Evolutionary conservation across 805 yeast species (phyloP).

Genomic region (Kazachstania bromeliacearum): DNA sequence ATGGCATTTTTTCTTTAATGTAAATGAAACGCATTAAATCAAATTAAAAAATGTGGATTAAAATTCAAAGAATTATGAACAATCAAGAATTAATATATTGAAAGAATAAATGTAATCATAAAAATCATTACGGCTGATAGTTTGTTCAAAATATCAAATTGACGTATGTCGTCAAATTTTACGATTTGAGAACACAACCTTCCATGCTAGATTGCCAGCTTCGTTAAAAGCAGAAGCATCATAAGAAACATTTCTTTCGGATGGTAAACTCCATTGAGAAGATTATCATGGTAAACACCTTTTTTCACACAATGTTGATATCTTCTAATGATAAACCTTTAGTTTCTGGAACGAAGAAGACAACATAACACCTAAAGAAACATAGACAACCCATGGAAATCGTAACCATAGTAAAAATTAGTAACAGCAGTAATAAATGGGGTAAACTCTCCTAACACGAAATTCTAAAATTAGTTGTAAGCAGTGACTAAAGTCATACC

Average conservation of each 20-base stretch:
- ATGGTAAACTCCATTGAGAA: conserved; percentile 40
- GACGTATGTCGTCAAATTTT: no score
- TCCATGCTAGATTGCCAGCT: no score
- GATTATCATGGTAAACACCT: conserved; percentile 38
- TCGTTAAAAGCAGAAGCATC: conserved; percentile 20
- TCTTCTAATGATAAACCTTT: conserved; percentile 74
- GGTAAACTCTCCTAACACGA: conserved; percentile 58
- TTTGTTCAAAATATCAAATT: no score
- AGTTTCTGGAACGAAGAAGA: conserved; percentile 64
- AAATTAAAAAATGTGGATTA: no score
- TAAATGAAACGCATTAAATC: no score
- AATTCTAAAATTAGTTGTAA: conserved; percentile 59
- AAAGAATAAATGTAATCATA: no score
- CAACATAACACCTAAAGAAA: conserved; percentile 50
- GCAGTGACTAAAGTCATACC: conserved; percentile 53
- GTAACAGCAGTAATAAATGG: conserved; percentile 59
- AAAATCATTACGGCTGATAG: no score
- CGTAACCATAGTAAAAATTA: conserved; percentile 63
- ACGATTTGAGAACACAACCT: no score
- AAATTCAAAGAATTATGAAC: no score
- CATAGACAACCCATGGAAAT: conserved; percentile 46
- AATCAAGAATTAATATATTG: no score
- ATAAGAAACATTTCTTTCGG: conserved; percentile 23
- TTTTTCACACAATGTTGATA: conserved; percentile 52
- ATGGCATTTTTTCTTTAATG: no score